Conservation (phyloP, 2,329 filamentous ascomycete species). For the Phoma sp. region DNA sequence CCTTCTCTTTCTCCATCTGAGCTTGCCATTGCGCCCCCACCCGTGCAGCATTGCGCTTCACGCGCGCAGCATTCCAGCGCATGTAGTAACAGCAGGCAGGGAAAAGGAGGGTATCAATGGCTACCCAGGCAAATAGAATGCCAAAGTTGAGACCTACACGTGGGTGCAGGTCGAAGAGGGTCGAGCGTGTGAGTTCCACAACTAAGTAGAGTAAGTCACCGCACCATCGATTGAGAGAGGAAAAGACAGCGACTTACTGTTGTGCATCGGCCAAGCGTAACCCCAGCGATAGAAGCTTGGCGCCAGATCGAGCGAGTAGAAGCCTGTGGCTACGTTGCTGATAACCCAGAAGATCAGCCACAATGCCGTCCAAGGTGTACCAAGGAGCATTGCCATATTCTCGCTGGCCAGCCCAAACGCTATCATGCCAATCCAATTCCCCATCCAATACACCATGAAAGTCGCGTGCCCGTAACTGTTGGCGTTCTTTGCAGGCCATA, state of each 20-base stretch:
- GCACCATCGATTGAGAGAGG: not conserved
- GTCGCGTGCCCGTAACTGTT: constrained; percentile 63
- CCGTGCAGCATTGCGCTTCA: constrained; percentile 32
- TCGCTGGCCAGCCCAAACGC: constrained; percentile 68
- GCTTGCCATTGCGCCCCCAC: constrained; percentile 33
- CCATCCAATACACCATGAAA: constrained; percentile 69
- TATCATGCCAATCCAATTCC: constrained; percentile 68
- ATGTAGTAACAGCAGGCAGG: constrained; percentile 56
- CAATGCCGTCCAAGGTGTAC: constrained; percentile 65
- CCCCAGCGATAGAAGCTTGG: constrained; percentile 66
- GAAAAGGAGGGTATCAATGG: constrained; percentile 60
- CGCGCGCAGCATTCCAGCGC: constrained; percentile 47
- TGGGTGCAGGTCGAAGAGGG: constrained; percentile 66
- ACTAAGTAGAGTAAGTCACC: constrained; percentile 42
- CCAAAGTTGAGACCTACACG: constrained; percentile 66
- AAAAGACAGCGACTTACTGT: constrained; percentile 49
- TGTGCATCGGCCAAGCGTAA: constrained; percentile 68
- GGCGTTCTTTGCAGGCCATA: constrained; percentile 53
- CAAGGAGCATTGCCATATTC: constrained; percentile 69
- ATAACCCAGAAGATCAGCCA: constrained; percentile 74
- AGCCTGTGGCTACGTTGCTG: constrained; percentile 66
- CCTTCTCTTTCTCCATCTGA: constrained; percentile 39
- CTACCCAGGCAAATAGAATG: constrained; percentile 64
- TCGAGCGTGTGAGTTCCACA: constrained; percentile 64
- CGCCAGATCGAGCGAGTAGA: constrained; percentile 64